phyloP scores from a whole-genome alignment of 108 stramenopile species.

The Craspedostauros australis region DNA sequence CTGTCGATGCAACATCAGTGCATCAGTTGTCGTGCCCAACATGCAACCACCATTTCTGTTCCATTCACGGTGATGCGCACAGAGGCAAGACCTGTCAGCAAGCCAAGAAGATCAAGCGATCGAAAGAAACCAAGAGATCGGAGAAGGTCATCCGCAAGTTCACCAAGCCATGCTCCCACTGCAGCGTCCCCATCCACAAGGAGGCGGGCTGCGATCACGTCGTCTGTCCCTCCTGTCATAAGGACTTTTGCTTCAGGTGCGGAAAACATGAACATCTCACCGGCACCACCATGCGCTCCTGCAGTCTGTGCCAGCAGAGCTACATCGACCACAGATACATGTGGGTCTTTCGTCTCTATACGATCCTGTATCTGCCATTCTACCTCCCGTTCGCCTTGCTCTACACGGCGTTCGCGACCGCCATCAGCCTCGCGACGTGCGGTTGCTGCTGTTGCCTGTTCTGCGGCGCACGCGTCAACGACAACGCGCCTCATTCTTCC shows the following conservation, averaged over 20 bases:
- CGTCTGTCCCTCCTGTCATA: slow-evolving; percentile 27
- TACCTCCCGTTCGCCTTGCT: slow-evolving; percentile 12
- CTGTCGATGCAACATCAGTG: neutral
- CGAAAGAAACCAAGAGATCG: neutral
- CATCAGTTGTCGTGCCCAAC: slow-evolving; percentile 5
- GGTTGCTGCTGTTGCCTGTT: slow-evolving; percentile 33
- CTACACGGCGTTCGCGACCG: slow-evolving; percentile 13
- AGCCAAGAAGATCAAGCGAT: neutral
- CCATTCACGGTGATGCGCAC: slow-evolving; percentile 28
- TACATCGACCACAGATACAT: slow-evolving; percentile 38
- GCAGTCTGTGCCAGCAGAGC: slow-evolving; percentile 24
- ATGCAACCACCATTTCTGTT: slow-evolving; percentile 22
- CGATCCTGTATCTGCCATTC: slow-evolving; percentile 22
- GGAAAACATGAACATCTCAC: slow-evolving; percentile 25
- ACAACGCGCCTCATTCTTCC: neutral
- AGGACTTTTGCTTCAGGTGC: slow-evolving; percentile 43
- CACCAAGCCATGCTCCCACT: slow-evolving; percentile 42
- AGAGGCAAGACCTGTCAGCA: slow-evolving; percentile 2
- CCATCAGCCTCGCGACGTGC: slow-evolving; percentile 7
- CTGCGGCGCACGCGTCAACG: slow-evolving; percentile 16
- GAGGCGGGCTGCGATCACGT: slow-evolving; percentile 41
- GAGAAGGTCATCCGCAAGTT: neutral
- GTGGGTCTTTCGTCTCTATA: slow-evolving; percentile 8
- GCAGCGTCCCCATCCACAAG: slow-evolving; percentile 23
- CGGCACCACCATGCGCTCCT: slow-evolving; percentile 20